A percentile compares a stretch with the other conserved stretches of the same genome.
These are phyloP conservation scores for Apiospora phragmitis DNA, from an alignment of 2,329 filamentous ascomycete species.

Conservation along the genomic window DNA sequence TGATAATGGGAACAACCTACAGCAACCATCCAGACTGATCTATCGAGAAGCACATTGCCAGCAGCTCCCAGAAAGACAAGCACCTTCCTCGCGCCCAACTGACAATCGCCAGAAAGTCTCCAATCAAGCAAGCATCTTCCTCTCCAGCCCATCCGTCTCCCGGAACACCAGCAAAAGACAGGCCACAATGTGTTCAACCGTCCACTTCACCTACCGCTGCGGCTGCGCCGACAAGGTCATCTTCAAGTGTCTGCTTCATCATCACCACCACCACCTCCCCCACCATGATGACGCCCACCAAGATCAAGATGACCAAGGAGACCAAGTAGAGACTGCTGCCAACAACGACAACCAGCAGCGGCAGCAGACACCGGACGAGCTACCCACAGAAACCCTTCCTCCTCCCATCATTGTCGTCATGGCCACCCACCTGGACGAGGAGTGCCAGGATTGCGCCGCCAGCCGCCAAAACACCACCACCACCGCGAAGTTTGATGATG, in stretches of 20 bases:
- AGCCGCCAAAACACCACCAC: neutral
- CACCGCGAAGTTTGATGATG: neutral
- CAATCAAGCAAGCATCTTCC: no score
- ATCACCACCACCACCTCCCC: neutral
- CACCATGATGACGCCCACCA: neutral
- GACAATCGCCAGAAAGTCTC: neutral
- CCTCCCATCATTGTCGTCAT: neutral
- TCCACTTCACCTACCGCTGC: slow-evolving; percentile 21
- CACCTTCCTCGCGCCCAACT: no score
- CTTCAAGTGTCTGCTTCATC: slow-evolving; percentile 13
- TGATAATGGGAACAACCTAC: neutral
- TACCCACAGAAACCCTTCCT: neutral
- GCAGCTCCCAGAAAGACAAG: neutral
- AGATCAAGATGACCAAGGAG: neutral
- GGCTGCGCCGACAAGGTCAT: slow-evolving; percentile 15
- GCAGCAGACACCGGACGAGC: neutral
- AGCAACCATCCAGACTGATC: neutral
- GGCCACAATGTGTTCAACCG: slow-evolving; percentile 10
- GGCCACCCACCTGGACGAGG: slow-evolving; percentile 14
- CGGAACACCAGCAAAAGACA: neutral
- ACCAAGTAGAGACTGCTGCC: neutral
- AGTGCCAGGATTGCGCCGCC: slow-evolving; percentile 17
- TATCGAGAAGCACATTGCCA: neutral
- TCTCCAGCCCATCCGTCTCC: neutral
- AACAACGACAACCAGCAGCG: neutral